These are phyloP conservation scores for Auricularia cornea DNA, from an alignment of 768 basidiomycete genomes.

Conservation along the genomic window DNA sequence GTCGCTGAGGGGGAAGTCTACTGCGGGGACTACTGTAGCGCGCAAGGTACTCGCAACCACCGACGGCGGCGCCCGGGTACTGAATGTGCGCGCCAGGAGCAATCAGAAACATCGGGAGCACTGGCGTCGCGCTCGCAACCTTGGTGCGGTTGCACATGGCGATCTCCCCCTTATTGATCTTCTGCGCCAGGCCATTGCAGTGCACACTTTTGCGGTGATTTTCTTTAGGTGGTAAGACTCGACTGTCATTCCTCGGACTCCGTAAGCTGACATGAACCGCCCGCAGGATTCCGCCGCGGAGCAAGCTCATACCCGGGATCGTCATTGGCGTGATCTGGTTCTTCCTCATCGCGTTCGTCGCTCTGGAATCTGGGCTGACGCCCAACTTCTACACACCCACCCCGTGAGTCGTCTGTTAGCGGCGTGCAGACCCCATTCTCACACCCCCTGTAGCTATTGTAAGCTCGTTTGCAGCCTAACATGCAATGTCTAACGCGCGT, in stretches of 20 bases:
- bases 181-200: constrained; percentile 24
- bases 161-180: background rate
- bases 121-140: constrained; percentile 33
- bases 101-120: constrained; percentile 35
- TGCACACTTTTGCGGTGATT: constrained; percentile 36
- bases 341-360: background rate
- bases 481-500: too few relatives aligned
- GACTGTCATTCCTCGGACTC: background rate
- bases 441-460: too few relatives aligned
- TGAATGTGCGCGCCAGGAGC: constrained; percentile 18
- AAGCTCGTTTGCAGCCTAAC: too few relatives aligned
- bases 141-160: constrained; percentile 21
- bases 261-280: background rate
- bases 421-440: too few relatives aligned
- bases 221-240: constrained; percentile 18
- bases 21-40: constrained; percentile 26
- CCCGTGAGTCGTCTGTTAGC: background rate
- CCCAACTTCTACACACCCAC: constrained; percentile 14
- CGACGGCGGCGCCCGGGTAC: background rate
- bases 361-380: background rate
- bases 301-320: constrained; percentile 25
- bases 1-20: constrained; percentile 27
- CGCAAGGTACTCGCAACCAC: constrained; percentile 23
- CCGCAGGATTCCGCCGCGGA: constrained; percentile 3
- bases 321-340: constrained; percentile 21